These are phyloP conservation scores for Cercospora brassicicola DNA, from an alignment of 2,329 filamentous ascomycete species.

Conservation along the genomic window DNA sequence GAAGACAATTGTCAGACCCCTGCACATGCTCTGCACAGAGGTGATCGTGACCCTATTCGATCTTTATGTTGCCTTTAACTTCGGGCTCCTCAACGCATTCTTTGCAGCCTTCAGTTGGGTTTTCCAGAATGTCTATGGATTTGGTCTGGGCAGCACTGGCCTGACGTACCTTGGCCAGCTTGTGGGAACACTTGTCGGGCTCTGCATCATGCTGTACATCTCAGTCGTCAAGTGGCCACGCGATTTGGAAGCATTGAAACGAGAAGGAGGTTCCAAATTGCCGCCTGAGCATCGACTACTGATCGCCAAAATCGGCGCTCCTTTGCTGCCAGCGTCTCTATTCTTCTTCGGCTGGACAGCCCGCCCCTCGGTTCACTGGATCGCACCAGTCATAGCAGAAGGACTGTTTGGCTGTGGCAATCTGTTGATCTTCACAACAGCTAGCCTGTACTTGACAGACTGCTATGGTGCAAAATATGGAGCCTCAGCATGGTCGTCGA, in stretches of 20 bases:
- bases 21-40: constrained; percentile 36
- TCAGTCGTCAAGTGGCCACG: constrained; percentile 7
- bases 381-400: constrained; percentile 42
- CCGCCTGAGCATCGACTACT: constrained; percentile 37
- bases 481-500: constrained; percentile 37
- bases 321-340: constrained; percentile 36
- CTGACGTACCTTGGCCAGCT: constrained; percentile 30
- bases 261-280: constrained; percentile 2
- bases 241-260: background rate
- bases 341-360: constrained; percentile 42
- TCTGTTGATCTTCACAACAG: constrained; percentile 40
- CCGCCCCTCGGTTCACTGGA: constrained; percentile 38
- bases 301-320: constrained; percentile 36
- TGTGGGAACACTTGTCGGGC: constrained; percentile 23
- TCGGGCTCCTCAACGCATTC: constrained; percentile 29
- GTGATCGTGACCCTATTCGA: constrained; percentile 35
- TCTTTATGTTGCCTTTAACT: constrained; percentile 29
- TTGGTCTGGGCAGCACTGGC: constrained; percentile 27
- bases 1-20: constrained; percentile 29
- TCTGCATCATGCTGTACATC: constrained; percentile 13
- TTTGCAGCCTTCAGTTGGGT: constrained; percentile 31
- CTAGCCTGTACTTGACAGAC: constrained; percentile 23
- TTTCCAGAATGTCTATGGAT: constrained; percentile 29
- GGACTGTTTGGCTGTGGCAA: constrained; percentile 40
- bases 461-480: constrained; percentile 24